These are phyloP conservation scores for Aspergillus cristatus DNA, from an alignment of 495 filamentous ascomycete genomes.

Conservation along the genomic window DNA sequence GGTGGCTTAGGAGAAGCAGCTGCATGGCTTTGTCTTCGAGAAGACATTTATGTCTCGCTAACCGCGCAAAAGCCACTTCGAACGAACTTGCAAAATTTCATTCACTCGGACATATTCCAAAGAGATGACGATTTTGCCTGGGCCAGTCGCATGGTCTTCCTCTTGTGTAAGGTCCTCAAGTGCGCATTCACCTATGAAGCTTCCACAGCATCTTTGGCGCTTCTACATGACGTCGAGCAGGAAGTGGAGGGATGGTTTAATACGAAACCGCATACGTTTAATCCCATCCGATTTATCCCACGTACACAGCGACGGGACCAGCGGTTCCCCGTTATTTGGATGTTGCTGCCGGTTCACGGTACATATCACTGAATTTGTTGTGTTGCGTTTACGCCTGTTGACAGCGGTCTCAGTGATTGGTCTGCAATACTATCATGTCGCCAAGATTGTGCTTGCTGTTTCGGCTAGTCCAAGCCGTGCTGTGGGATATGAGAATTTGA, in stretches of 20 bases:
- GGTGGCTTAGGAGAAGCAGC: slow-evolving; percentile 23
- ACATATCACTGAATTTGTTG: neutral
- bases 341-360: slow-evolving; percentile 25
- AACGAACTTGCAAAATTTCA: slow-evolving; percentile 17
- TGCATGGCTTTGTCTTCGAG: slow-evolving; percentile 24
- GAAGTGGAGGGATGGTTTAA: slow-evolving; percentile 18
- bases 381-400: too few species aligned
- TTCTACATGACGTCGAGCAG: slow-evolving; percentile 1
- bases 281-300: slow-evolving; percentile 11
- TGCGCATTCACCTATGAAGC: slow-evolving; percentile 8
- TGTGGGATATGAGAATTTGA: slow-evolving; percentile 16
- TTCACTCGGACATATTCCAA: slow-evolving; percentile 15
- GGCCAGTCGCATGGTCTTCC: slow-evolving; percentile 21
- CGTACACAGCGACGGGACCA: slow-evolving; percentile 4
- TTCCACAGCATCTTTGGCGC: neutral
- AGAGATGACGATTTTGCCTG: slow-evolving; percentile 23
- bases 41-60: slow-evolving; percentile 21
- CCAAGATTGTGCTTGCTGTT: slow-evolving; percentile 20
- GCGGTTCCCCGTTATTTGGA: slow-evolving; percentile 18
- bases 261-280: slow-evolving; percentile 18
- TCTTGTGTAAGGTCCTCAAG: slow-evolving; percentile 18
- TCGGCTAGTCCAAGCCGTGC: slow-evolving; percentile 7
- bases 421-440: slow-evolving; percentile 24
- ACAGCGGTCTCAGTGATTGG: slow-evolving; percentile 11
- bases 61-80: slow-evolving; percentile 17